These are phyloP conservation scores for Blastocystis sp. DNA, from an alignment of 352 stramenopile genomes.

Conservation along the genomic window DNA sequence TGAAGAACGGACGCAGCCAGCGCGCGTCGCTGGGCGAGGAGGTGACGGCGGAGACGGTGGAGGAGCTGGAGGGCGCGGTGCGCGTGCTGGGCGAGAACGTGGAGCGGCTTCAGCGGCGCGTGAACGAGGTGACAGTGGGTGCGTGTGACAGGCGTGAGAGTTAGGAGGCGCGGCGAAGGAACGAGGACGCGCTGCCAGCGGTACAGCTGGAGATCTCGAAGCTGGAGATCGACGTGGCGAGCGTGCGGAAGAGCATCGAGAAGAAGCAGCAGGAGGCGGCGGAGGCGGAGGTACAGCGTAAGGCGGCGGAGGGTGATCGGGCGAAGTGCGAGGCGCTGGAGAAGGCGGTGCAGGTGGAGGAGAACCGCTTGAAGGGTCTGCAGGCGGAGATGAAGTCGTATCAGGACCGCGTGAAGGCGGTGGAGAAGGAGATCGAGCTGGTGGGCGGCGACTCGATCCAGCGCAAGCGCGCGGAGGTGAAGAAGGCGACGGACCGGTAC, in stretches of 20 bases:
- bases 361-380: background rate
- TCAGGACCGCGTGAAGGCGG: slow-evolving; percentile 54
- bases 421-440: slow-evolving; percentile 38
- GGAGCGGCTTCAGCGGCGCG: slow-evolving; percentile 35
- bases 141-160: background rate
- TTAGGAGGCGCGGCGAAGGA: slow-evolving; percentile 2
- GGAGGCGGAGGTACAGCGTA: background rate
- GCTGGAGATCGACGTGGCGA: slow-evolving; percentile 81
- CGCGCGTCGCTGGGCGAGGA: slow-evolving; percentile 72
- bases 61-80: slow-evolving; percentile 74
- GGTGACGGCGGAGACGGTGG: slow-evolving; percentile 72
- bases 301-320: background rate
- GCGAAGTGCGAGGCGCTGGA: background rate
- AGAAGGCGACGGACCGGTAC: background rate
- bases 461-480: slow-evolving; percentile 6
- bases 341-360: background rate
- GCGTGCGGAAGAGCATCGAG: slow-evolving; percentile 72
- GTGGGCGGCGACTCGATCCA: slow-evolving; percentile 47
- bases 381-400: slow-evolving; percentile 62
- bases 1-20: slow-evolving; percentile 1
- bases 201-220: slow-evolving; percentile 77
- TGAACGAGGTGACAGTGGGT: slow-evolving; percentile 45
- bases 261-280: slow-evolving; percentile 75
- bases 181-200: slow-evolving; percentile 14
- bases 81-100: slow-evolving; percentile 74